Base-by-base conservation (phyloP, 2,329 filamentous ascomycete species). In the Blastomyces silverae region DNA sequence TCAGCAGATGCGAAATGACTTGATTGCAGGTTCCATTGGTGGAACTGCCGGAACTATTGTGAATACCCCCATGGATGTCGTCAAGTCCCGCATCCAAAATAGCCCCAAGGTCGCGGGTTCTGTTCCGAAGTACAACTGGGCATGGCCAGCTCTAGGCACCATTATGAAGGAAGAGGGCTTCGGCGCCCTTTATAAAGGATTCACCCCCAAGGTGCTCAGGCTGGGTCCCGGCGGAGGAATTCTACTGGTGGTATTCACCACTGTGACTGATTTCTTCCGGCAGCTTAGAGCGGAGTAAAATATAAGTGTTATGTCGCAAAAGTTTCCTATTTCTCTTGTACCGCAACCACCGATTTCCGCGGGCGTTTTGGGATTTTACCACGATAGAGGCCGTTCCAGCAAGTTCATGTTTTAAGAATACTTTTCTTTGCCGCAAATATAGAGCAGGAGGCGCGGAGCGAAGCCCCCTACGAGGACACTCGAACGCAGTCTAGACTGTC, bases 71-170 rank as follows among this genome's bases (percentile, higher is more conserved):
- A 88, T 96, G 86, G 92, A 97, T 74, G 93, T 97, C 25, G 92
- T 97, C 80, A 99, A 99, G 85, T 95, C 90, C 70, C 89, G 94
- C 68, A 99, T 99, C 71, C 94, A 99, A 80, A 99, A 99, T 81
- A 91, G 86, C 64, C 84, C 90, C 70, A 93, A 90, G 82, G 81
- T 96, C 50, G 77, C 89, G n/a, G 94, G 94, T 5, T 82, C 85
- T 63, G 80, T 87, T 28, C 90, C 90, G 74, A 99, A 99, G 84
- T 99, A 99, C 83, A 97, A 97, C 85, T 99, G 94, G 94, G 94
- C 94, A 42, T 96, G 88, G 85, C 90, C 91, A 58, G 87, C 91
- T 28, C 82, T 97, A 61, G 88, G 85, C 64, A 94, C 90, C 8
- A 91, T 99, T 66, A 87, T 91, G 79, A 91, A 86, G 80, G 94